These are phyloP conservation scores for Mucor lusitanicus DNA, from an alignment of 371 early-diverging fungal genomes.

Conservation along the genomic window DNA sequence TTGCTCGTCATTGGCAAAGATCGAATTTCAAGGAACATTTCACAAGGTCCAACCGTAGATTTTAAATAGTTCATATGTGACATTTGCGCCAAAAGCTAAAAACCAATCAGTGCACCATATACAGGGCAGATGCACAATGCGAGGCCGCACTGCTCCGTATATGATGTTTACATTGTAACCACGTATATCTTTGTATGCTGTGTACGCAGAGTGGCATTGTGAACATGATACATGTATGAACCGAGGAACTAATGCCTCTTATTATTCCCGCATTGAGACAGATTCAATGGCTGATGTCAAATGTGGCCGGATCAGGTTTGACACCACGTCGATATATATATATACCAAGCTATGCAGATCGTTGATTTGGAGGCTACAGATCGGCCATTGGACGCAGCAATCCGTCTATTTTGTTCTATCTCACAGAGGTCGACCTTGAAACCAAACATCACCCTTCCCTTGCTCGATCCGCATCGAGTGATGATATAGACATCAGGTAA, in stretches of 20 bases:
- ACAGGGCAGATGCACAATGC: not conserved
- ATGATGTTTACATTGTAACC: not conserved
- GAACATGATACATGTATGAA: not conserved
- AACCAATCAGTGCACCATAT: not conserved
- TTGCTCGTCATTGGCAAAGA: not conserved
- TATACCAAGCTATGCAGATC: not conserved
- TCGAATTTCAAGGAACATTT: constrained; percentile 8
- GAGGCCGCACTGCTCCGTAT: not conserved
- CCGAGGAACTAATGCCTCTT: constrained; percentile 2
- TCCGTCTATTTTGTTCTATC: not conserved
- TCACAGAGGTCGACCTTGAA: not conserved
- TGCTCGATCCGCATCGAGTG: not conserved
- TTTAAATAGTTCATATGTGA: not conserved
- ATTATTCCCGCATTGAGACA: not conserved
- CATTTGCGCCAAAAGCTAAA: not conserved
- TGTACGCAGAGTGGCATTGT: not conserved
- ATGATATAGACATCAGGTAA: not conserved
- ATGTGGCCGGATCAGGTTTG: not conserved
- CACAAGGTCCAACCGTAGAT: not conserved
- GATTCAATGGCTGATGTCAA: not conserved
- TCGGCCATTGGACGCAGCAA: not conserved
- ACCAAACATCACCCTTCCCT: not conserved
- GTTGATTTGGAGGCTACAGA: not conserved
- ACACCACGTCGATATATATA: not conserved
- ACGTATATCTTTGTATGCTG: not conserved